phyloP scores from a whole-genome alignment of 352 stramenopile species.

The Phytophthora tentaculata region DNA sequence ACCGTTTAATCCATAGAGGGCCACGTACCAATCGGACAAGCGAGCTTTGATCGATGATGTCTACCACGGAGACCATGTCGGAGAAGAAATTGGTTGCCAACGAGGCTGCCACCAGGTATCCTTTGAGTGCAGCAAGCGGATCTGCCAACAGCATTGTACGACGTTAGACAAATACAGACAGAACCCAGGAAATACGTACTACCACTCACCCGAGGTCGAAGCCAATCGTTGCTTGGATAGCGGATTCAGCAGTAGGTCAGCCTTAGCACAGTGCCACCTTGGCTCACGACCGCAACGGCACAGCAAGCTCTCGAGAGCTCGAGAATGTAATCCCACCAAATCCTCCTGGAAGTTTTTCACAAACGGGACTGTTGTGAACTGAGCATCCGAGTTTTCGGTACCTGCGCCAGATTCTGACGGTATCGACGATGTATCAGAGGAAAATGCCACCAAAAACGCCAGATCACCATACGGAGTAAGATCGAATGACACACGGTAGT shows the following conservation, averaged over 20 bases:
- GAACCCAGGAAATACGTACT: background rate
- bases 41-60: constrained; percentile 86
- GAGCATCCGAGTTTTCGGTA: constrained; percentile 20
- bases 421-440: constrained; percentile 42
- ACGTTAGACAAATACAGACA: constrained; percentile 3
- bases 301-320: constrained; percentile 57
- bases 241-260: constrained; percentile 75
- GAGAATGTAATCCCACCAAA: constrained; percentile 61
- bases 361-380: constrained; percentile 53
- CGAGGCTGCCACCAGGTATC: constrained; percentile 78
- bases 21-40: constrained; percentile 77
- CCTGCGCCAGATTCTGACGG: constrained; percentile 24
- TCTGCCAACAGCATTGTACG: constrained; percentile 47
- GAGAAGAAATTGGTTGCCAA: constrained; percentile 87
- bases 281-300: constrained; percentile 73
- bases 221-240: constrained; percentile 73
- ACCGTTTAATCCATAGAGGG: background rate
- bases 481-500: constrained; percentile 84
- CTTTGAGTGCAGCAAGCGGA: constrained; percentile 63
- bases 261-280: constrained; percentile 77
- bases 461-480: constrained; percentile 83
- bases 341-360: constrained; percentile 65
- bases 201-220: constrained; percentile 55
- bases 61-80: constrained; percentile 68
- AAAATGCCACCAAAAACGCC: constrained; percentile 77